Conservation (phyloP, 768 basidiomycete genomes). For the Pleurotus cornucopiae region DNA sequence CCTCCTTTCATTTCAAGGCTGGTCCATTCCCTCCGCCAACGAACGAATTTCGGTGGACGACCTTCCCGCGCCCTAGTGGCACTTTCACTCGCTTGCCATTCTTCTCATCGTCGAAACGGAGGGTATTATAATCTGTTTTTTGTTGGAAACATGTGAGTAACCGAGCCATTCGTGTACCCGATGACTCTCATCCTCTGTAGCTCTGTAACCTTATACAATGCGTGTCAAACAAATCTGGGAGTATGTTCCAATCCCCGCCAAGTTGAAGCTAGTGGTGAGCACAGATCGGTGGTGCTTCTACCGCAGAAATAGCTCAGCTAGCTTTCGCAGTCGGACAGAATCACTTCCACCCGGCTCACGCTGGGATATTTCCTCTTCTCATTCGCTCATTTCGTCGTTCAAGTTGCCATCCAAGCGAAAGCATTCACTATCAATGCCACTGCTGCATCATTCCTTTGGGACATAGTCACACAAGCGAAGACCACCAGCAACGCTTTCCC, state of each 20-base stretch:
- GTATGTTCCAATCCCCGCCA: slow-evolving; percentile 29
- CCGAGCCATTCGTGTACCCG: too few species aligned
- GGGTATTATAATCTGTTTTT: slow-evolving; percentile 6
- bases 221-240: slow-evolving; percentile 25
- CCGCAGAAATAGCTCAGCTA: neutral
- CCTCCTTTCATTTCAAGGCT: slow-evolving; percentile 12
- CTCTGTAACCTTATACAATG: slow-evolving; percentile 15
- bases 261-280: slow-evolving; percentile 47
- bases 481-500: slow-evolving; percentile 47
- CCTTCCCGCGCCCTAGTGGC: slow-evolving; percentile 38
- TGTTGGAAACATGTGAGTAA: neutral
- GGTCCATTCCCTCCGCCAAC: slow-evolving; percentile 19
- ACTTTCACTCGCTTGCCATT: slow-evolving; percentile 20
- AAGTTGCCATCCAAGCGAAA: slow-evolving; percentile 63
- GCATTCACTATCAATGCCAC: slow-evolving; percentile 62
- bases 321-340: slow-evolving; percentile 54
- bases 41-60: slow-evolving; percentile 1
- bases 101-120: slow-evolving; percentile 13
- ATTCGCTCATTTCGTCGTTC: slow-evolving; percentile 58
- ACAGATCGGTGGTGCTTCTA: neutral
- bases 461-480: slow-evolving; percentile 47
- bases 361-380: slow-evolving; percentile 66
- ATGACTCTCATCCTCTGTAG: neutral
- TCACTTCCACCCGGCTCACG: slow-evolving; percentile 66
- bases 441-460: slow-evolving; percentile 49